phyloP scores from a whole-genome alignment of 2,329 filamentous ascomycete species.

The Diaporthe sp. region DNA sequence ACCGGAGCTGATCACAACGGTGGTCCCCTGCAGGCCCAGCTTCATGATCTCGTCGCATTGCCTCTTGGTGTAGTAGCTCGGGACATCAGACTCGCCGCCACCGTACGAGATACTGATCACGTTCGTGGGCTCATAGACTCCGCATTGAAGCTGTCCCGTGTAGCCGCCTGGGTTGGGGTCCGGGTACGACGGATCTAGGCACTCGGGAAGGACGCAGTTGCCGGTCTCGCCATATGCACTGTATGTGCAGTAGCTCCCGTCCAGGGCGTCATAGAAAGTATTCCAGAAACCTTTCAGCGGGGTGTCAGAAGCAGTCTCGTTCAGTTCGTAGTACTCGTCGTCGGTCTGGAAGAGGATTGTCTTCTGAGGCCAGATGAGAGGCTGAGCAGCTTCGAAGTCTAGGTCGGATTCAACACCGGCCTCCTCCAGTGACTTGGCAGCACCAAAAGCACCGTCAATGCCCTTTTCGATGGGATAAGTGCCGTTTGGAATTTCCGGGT shows the following conservation, averaged over 20 bases:
- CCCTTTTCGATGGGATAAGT: constrained; percentile 47
- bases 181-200: constrained; percentile 63
- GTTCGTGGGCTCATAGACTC: constrained; percentile 59
- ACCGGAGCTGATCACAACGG: constrained; percentile 57
- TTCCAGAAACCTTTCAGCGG: constrained; percentile 50
- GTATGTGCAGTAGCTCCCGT: constrained; percentile 58
- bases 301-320: constrained; percentile 40
- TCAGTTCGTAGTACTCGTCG: constrained; percentile 49
- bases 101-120: constrained; percentile 67
- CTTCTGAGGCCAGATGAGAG: constrained; percentile 65
- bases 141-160: constrained; percentile 56
- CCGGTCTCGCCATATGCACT: constrained; percentile 62
- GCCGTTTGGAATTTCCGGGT: constrained; percentile 46
- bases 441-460: constrained; percentile 47
- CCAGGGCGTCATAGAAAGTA: constrained; percentile 65
- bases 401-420: constrained; percentile 57
- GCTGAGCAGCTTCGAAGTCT: constrained; percentile 63
- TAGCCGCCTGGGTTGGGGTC: constrained; percentile 64
- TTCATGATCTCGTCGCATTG: constrained; percentile 62
- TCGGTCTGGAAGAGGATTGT: constrained; percentile 51
- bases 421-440: constrained; percentile 33
- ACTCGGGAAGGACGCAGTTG: constrained; percentile 53
- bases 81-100: constrained; percentile 61
- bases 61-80: constrained; percentile 60
- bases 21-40: constrained; percentile 58